Percentiles rank a stretch among this genome's conserved stretches.
phyloP scores from a whole-genome alignment of 441 rosid species.

The Mallotus repandus region DNA sequence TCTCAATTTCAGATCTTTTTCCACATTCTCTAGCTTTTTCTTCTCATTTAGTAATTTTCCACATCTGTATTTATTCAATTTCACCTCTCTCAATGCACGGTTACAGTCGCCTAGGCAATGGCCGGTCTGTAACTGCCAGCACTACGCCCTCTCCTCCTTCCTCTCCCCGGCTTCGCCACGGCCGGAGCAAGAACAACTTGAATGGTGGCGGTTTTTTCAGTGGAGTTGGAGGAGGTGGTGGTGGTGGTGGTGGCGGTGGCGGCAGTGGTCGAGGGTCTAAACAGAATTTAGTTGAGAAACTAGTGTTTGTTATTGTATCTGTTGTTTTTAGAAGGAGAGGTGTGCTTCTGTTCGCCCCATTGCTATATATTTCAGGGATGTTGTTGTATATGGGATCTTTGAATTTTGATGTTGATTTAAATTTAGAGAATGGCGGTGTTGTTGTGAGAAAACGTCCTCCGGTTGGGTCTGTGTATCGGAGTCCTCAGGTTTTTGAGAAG shows the following conservation, averaged over 20 bases:
- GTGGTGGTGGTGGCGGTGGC: constrained; percentile 21
- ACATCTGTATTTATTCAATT: neutral
- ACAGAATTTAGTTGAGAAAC: constrained; percentile 52
- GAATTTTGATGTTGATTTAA: constrained; percentile 62
- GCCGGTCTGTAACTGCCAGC: constrained; percentile 38
- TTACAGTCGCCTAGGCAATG: constrained; percentile 76
- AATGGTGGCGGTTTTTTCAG: constrained; percentile 5
- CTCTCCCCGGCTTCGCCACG: constrained; percentile 71
- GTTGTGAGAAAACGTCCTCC: constrained; percentile 56
- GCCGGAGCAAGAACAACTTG: constrained; percentile 37
- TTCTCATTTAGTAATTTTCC: neutral
- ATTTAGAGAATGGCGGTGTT: constrained; percentile 51
- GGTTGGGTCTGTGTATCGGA: constrained; percentile 76
- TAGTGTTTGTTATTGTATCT: constrained; percentile 51
- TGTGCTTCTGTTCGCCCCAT: constrained; percentile 74
- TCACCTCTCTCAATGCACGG: constrained; percentile 53
- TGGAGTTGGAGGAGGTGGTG: neutral
- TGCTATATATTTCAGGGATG: constrained; percentile 83
- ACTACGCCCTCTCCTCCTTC: constrained; percentile 68
- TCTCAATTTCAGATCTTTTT: constrained; percentile 14
- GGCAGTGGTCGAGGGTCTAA: constrained; percentile 30
- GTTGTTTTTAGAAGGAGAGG: constrained; percentile 70
- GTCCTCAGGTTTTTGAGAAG: constrained; percentile 77
- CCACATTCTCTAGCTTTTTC: neutral
- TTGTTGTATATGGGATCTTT: constrained; percentile 82